Base-by-base conservation (phyloP, 768 basidiomycete genomes). In the Pisolithus tinctorius region DNA sequence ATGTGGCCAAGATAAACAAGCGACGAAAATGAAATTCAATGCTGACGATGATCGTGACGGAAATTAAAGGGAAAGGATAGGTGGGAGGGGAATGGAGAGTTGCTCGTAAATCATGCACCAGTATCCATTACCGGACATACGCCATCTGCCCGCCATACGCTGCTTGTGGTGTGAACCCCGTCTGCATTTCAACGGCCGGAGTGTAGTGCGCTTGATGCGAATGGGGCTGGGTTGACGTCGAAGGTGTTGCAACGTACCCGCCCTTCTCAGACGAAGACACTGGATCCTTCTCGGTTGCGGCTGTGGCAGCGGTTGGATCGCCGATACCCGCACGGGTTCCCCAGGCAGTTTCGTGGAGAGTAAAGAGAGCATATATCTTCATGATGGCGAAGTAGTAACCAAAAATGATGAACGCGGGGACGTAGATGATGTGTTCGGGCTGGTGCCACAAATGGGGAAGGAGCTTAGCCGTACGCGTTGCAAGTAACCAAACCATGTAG, bases 351-450 rank as follows among this genome's bases (percentile, higher is more conserved):
- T 94, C 90, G 70, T 95, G 93, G 51, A 94, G 75, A 48, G 92
- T 95, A 64, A 82, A 84, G 41, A 93, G 73, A 30, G 92, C 92
- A 67, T 95, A 95, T 42, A 95, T 57, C 71, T 94, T 95, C 92
- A 97, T 95, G 60, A 95, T 71, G 16, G 91, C 85, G 63, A 95
- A 95, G 71, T 94, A 94, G 65, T 95, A 95, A 25, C 92, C 92
- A 64, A 95, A 94, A 4, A 84, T 64, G 62, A 95, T 88, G 69
- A 88, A 90, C 14, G 84, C 86, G n/a, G 88, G 88, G 5, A 91
- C 86, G 62, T 86, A 81, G 56, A 92, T 80, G 59, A 90, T 77
- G 57, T 91, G 83, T 56, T 80, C 75, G 0, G 88, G 89, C 30
- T 82, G 72, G 49, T 83, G 63, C 86, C 87, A 90, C 9, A 91